Percentiles rank a stretch among this genome's conserved stretches.
phyloP scores from a whole-genome alignment of 73 alveolate genomes.

The Symbiodinium pilosum region DNA sequence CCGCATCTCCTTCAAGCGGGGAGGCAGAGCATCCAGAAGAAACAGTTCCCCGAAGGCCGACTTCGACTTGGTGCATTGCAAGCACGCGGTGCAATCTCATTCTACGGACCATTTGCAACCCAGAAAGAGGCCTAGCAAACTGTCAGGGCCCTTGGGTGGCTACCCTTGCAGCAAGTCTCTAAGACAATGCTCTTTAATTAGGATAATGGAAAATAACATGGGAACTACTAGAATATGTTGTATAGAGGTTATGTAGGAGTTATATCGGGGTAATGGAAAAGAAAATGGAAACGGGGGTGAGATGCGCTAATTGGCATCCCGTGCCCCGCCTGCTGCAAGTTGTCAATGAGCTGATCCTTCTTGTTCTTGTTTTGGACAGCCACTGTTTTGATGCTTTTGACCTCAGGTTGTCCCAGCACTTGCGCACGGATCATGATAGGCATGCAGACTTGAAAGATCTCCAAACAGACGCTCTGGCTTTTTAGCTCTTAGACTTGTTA shows the following conservation, averaged over 20 bases:
- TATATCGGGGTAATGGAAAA: too few relatives aligned
- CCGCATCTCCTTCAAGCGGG: conserved; percentile 34
- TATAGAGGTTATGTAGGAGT: too few relatives aligned
- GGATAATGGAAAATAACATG: neutral
- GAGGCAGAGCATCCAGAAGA: neutral
- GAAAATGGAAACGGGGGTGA: too few relatives aligned
- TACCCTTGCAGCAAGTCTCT: too few relatives aligned
- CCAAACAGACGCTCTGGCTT: too few relatives aligned
- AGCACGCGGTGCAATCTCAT: neutral
- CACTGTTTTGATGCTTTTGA: conserved; percentile 84
- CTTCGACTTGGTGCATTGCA: too few relatives aligned
- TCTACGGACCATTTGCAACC: neutral
- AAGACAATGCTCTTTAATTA: neutral
- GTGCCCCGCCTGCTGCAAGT: conserved; percentile 41
- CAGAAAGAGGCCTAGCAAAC: neutral
- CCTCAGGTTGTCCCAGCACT: conserved; percentile 26
- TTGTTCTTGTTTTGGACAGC: conserved; percentile 90
- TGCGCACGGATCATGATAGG: too few relatives aligned
- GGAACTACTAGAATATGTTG: too few relatives aligned
- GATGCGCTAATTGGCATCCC: too few relatives aligned
- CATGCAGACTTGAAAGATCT: too few relatives aligned
- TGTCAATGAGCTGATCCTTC: conserved; percentile 73
- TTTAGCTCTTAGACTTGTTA: too few relatives aligned
- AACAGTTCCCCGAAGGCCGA: too few relatives aligned
- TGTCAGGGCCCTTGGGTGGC: neutral